Conservation (phyloP, 1,284 basidiomycete species). For the Apiotrichum domesticum region DNA sequence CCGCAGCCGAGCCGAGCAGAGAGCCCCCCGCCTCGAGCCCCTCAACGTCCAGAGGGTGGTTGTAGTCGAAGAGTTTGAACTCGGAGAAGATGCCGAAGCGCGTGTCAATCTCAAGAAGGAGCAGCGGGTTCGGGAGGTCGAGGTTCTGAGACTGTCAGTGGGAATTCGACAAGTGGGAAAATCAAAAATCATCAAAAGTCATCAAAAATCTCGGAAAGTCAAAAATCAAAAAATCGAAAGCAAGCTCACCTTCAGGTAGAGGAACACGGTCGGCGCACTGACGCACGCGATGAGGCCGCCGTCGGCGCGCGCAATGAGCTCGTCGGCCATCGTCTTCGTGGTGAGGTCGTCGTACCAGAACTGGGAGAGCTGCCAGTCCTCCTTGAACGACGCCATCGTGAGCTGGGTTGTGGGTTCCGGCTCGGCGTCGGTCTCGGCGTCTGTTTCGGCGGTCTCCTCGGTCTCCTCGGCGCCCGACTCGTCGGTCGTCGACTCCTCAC, state of each 20-base stretch:
- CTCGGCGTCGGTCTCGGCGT: too few relatives aligned
- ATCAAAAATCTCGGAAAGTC: too few relatives aligned
- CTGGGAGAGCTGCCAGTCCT: constrained; percentile 15
- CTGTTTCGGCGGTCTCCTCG: neutral
- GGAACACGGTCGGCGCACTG: constrained; percentile 6
- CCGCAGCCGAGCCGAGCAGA: constrained; percentile 1
- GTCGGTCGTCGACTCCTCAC: neutral
- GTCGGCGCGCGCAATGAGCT: constrained; percentile 1
- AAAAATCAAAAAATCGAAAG: too few relatives aligned
- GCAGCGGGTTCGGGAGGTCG: constrained; percentile 8
- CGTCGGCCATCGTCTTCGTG: constrained; percentile 1
- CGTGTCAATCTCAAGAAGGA: constrained; percentile 12
- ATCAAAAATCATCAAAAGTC: too few relatives aligned
- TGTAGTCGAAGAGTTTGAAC: constrained; percentile 10
- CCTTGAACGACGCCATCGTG: constrained; percentile 8
- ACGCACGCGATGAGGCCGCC: constrained; percentile 8
- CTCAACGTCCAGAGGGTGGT: constrained; percentile 3
- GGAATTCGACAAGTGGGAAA: too few relatives aligned
- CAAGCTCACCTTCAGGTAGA: constrained; percentile 7
- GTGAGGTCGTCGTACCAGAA: constrained; percentile 14
- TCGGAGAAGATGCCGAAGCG: constrained; percentile 14
- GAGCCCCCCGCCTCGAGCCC: neutral
- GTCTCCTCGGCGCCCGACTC: neutral
- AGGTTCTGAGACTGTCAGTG: constrained; percentile 4
- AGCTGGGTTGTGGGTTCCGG: neutral